Base-by-base conservation (phyloP, 768 basidiomycete species). In the Phlebiopsis gigantea region DNA sequence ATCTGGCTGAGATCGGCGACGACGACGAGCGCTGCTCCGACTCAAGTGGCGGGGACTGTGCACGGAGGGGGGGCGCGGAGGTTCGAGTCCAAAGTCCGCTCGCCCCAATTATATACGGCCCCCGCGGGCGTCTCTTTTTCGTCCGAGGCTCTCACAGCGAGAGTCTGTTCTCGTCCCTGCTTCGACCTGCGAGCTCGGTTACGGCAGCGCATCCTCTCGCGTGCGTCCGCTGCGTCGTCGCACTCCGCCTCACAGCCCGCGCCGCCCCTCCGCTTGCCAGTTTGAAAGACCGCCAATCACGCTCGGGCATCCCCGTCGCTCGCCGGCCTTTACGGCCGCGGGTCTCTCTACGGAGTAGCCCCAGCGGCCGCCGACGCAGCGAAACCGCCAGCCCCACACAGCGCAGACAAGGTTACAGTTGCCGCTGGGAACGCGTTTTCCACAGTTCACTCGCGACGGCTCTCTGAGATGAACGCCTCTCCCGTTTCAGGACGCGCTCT, bases 21-120 rank as follows among this genome's bases (percentile, higher is more conserved):
- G 57, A 26, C n/a, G 58, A 54, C 39, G 55, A 31, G 53, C 46
- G 53, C 24, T 57, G 59, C 57, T 39, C 60, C 49, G 62, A 62
- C 53, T 59, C 54, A 46, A 60, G 56, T 29, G 55, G 58, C 58
- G 56, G 58, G 49, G 61, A 48, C 44, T 45, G 46, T 31, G 45
- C 29, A 46, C 52, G 47, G 52, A 53, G 45, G 57, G 52, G 29
- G 50, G 41, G 52, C 56, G 60, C 46, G 60, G 53, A 43, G 34
- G 53, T 53, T 14, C 14, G 19, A 46, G 28, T 55, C 6, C 26
- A 54, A 41, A 57, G 29, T 59, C 55, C 50, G 58, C 45, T 22
- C 29, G 42, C 12, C 34, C 34, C 34, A 10, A 10, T 52, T 56
- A 57, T 57, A 49, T 45, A 57, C 17, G 19, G 6, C 44, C 10